Conservation (phyloP, 2,329 filamentous ascomycete species). For the Colletotrichum orbiculare region DNA sequence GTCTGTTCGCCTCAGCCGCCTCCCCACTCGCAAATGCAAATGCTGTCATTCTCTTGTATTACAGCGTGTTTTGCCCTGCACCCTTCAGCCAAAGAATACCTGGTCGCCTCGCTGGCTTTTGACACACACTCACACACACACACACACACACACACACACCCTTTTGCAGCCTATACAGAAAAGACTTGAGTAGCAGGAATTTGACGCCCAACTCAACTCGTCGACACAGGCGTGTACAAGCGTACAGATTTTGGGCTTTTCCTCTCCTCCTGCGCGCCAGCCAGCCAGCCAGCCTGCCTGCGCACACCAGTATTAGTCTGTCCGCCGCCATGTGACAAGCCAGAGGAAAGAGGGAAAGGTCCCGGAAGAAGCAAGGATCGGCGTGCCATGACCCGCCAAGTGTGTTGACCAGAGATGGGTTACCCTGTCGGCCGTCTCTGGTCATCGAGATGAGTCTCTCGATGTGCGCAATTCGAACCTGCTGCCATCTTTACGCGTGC, state of each 20-base stretch:
- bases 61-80: too few species aligned
- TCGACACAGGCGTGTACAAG: background rate
- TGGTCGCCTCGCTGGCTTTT: background rate
- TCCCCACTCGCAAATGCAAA: background rate
- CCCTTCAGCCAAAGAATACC: background rate
- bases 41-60: too few species aligned
- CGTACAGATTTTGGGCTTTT: too few species aligned
- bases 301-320: background rate
- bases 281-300: background rate
- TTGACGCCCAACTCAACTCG: background rate
- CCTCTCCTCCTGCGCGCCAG: background rate
- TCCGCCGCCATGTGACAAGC: conserved; percentile 24
- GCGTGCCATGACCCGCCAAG: background rate
- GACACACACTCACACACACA: background rate
- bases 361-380: conserved; percentile 19
- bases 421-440: background rate
- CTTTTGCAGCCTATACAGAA: too few species aligned
- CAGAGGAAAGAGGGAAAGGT: background rate
- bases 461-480: background rate
- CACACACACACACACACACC: background rate
- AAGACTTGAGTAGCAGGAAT: background rate
- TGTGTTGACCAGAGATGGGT: background rate
- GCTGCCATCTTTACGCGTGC: background rate
- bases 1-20: background rate
- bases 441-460: conserved; percentile 18